Percentiles rank a stretch among this genome's conserved stretches.
Evolutionary conservation across 2,329 filamentous ascomycete species (phyloP).

Genomic region (Cladorrhinum sp.): DNA sequence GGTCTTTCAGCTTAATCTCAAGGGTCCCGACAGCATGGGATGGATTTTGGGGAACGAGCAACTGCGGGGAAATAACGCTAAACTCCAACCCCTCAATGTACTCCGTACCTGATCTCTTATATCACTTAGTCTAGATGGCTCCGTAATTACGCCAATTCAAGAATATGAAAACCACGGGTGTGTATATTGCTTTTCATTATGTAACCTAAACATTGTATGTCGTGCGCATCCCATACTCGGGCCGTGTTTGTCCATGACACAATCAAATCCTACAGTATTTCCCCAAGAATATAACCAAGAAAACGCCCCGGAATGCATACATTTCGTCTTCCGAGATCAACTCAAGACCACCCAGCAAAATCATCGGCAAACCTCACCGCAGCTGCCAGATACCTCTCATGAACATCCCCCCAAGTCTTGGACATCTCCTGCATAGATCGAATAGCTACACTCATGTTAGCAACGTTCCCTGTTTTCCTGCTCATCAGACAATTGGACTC

Average conservation of each 20-base stretch:
- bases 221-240: too few species aligned
- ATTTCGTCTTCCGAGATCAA: not conserved
- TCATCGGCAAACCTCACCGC: constrained; percentile 71
- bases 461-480: not conserved
- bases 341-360: constrained; percentile 62
- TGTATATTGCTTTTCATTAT: too few species aligned
- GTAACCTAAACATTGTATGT: too few species aligned
- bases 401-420: constrained; percentile 69
- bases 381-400: constrained; percentile 63
- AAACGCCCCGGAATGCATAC: too few species aligned
- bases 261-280: too few species aligned
- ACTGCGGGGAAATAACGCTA: not conserved
- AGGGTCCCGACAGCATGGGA: not conserved
- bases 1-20: not conserved
- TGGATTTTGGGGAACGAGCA: not conserved
- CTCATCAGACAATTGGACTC: constrained; percentile 26
- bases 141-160: too few species aligned
- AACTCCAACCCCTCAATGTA: not conserved
- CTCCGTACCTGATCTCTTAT: too few species aligned
- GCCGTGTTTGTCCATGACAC: too few species aligned
- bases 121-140: too few species aligned
- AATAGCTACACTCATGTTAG: constrained; percentile 46
- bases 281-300: too few species aligned
- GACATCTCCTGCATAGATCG: constrained; percentile 73
- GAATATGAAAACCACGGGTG: too few species aligned